Base-by-base conservation (phyloP, 1,139 yeast species). In the Spathaspora jeffriesii region DNA sequence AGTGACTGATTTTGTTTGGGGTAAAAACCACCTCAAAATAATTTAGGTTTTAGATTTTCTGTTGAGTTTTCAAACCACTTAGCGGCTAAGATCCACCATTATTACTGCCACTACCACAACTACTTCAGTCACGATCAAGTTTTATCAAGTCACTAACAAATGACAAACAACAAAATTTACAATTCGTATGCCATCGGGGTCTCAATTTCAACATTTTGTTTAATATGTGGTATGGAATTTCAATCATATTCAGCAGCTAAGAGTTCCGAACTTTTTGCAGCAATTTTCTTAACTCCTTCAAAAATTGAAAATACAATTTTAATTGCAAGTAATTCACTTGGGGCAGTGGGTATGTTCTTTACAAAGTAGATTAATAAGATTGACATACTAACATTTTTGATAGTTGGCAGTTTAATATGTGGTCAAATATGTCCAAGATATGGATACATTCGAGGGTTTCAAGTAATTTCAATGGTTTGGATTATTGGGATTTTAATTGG, bases 401-500 rank as follows among this genome's bases (percentile, higher is more conserved):
- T 42, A 68, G 73, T 63, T 40, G 73, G 76, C 5, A 63, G 71
- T 45, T 53, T 69, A 1, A 45, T 67, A 8, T 58, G 67, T 49
- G 76, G 76, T 2, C 50, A 62, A n/a, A 54, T 67, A 13, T 62
- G 65, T 42, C 71, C 66, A 38, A 48, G 49, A 22, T 50, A 65
- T 42, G 76, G 77, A 0, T 62, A 63, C 47, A 56, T 65, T 14
- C 48, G 51, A 28, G 54, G 63, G 4, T 55, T 69, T 42, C 70
- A 67, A 31, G 25, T 62, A 5, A 52, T 67, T 4, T 59, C 63
- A n/a, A 11, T 59, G 1, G 49, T 65, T 6, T 70, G 76, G 74
- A 47, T 59, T 2, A 22, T 53, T 10, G 75, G 74, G 0, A 56
- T 68, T 20, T 36, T 58, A 8, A 51, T 63, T 13, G 57, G 58